phyloP scores from a whole-genome alignment of 2,329 filamentous ascomycete genomes.

The Zasmidium angulare region DNA sequence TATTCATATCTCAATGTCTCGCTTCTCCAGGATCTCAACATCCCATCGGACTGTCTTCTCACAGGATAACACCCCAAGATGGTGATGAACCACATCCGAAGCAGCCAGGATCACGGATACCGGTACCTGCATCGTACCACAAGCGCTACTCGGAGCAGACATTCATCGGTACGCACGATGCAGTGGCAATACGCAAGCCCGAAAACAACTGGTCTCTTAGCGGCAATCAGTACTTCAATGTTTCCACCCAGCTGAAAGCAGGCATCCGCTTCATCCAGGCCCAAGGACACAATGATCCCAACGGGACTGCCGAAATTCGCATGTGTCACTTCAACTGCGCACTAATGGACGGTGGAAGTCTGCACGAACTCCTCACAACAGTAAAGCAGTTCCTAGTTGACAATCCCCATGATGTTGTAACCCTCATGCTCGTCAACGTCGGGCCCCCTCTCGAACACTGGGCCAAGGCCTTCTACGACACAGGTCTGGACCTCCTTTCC shows the following conservation, averaged over 20 bases:
- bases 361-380: conserved; percentile 18
- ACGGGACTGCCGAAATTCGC: conserved; percentile 22
- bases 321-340: conserved; percentile 31
- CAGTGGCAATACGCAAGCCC: conserved; percentile 54
- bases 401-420: conserved; percentile 28
- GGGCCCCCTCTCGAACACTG: conserved; percentile 48
- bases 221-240: conserved; percentile 39
- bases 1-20: not conserved
- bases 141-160: conserved; percentile 60
- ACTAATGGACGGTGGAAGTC: conserved; percentile 29
- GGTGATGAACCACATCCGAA: conserved; percentile 19
- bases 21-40: not conserved
- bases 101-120: conserved; percentile 16
- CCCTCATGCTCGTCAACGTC: conserved; percentile 30
- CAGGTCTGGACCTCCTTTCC: conserved; percentile 47
- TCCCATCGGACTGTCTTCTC: not conserved
- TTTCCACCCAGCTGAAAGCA: conserved; percentile 56
- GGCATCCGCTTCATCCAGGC: conserved; percentile 28
- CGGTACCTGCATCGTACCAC: conserved; percentile 50
- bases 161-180: conserved; percentile 65
- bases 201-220: conserved; percentile 33
- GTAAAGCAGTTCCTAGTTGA: conserved; percentile 23
- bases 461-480: conserved; percentile 51
- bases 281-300: conserved; percentile 26
- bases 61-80: not conserved